A percentile compares a stretch with the other conserved stretches of the same genome.
Conservation (phyloP, 306 rosid genomes). For the Alnus rubra region DNA sequence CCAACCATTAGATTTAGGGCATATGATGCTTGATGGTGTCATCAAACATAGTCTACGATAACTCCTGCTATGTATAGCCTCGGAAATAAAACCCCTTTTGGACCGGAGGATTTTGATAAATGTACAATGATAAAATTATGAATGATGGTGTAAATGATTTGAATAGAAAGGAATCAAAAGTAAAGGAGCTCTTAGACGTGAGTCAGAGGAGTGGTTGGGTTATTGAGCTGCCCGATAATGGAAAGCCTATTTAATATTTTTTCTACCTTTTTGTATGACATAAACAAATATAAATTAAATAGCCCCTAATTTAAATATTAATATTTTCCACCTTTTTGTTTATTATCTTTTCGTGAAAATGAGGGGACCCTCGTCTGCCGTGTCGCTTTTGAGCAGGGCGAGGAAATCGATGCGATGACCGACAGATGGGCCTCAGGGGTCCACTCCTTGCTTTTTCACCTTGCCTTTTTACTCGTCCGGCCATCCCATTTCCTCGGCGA, state of each 20-base stretch:
- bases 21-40: conserved; percentile 38
- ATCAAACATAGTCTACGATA: conserved; percentile 33
- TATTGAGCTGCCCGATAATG: conserved; percentile 61
- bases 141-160: conserved; percentile 34
- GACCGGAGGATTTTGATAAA: conserved; percentile 35
- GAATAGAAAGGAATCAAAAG: conserved; percentile 53
- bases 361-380: conserved; percentile 53
- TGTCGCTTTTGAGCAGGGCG: conserved; percentile 55
- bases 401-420: conserved; percentile 71
- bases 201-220: conserved; percentile 92
- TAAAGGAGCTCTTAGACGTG: conserved; percentile 38
- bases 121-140: neutral
- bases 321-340: conserved; percentile 1
- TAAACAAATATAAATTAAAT: neutral
- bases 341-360: neutral
- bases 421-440: conserved; percentile 56
- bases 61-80: conserved; percentile 1
- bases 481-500: conserved; percentile 49
- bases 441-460: conserved; percentile 46
- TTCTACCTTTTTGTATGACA: conserved; percentile 20
- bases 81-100: conserved; percentile 12
- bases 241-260: conserved; percentile 49
- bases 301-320: neutral
- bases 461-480: conserved; percentile 8
- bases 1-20: conserved; percentile 44